Evolutionary conservation across 2,329 filamentous ascomycete genomes (phyloP), one percentile per base, ranked within the genome.

Genomic region (Cladorrhinum sp.): DNA sequence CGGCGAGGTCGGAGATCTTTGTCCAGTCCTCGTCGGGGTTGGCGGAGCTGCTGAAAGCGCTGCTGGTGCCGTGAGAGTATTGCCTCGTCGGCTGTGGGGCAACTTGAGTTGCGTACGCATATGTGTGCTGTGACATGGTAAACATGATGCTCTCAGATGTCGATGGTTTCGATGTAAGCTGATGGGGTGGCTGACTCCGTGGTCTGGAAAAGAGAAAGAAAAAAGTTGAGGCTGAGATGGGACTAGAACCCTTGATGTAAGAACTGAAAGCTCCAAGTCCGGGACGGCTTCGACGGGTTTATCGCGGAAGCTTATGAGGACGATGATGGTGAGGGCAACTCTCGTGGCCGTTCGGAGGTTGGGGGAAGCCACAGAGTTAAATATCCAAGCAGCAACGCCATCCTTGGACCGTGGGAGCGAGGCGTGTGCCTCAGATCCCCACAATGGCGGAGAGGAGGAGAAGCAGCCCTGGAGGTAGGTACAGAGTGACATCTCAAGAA

Each of bases 21-120:
- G 93, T 97, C 93, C 93, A 98, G 79, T 98, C 93, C 79, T 98
- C 93, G 72, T 97, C 93, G 58, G 93, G 91, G 75, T 96, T 96
- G 69, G 93, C 93, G 65, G 92, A 96, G 70, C 89, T 90, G 78
- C 91, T 96, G 81, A 96, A 96, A 69, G 93, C 93, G 78, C 92
- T 96, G 79, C 92, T 96, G 64, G 91, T 96, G 73, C 88, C 88
- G 72, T 92, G 87, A 45, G 85, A 81, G 69, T 89, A 88, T 72
- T 91, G 88, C 74, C 89, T 85, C 55, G 87, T 81, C 58, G 79
- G 68, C 49, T 65, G 60, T 8, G 63, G 66, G 18, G 64, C 75
- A 68, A 69, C 73, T 71, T 73, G 65, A 27, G 70, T 65, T 67
- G 67, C 62, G 63, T 79, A 79, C 67, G 71, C 64, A 62, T 78